Percentiles rank a stretch among this genome's conserved stretches.
These are phyloP conservation scores for Termitomyces sp. DNA, from an alignment of 768 basidiomycete genomes.

Conservation along the genomic window DNA sequence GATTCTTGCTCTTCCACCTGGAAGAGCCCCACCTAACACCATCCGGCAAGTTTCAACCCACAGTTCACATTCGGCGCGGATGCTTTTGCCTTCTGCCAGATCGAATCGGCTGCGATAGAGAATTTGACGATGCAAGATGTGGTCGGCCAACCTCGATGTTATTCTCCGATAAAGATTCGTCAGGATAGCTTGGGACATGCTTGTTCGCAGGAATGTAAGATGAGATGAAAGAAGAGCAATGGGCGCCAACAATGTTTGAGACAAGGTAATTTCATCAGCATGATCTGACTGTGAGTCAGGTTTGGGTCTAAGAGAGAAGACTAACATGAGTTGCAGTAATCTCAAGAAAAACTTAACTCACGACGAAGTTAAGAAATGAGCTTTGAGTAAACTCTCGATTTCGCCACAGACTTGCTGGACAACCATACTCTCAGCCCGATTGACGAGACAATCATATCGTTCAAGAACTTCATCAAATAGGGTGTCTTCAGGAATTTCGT, in stretches of 20 bases:
- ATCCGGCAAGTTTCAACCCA: conserved; percentile 80
- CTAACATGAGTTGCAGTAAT: neutral
- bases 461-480: conserved; percentile 78
- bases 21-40: conserved; percentile 48
- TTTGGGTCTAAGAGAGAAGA: conserved; percentile 18
- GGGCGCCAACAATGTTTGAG: conserved; percentile 71
- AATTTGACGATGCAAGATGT: conserved; percentile 83
- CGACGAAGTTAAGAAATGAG: conserved; percentile 62
- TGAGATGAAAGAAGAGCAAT: conserved; percentile 82
- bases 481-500: conserved; percentile 52
- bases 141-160: conserved; percentile 65
- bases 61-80: conserved; percentile 72
- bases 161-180: conserved; percentile 74
- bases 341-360: conserved; percentile 24
- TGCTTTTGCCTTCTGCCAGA: conserved; percentile 54
- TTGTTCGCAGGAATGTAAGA: conserved; percentile 61
- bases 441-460: conserved; percentile 57
- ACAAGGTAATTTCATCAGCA: conserved; percentile 47
- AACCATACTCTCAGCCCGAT: conserved; percentile 85
- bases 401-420: conserved; percentile 81
- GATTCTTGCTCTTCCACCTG: conserved; percentile 49
- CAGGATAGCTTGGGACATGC: conserved; percentile 57
- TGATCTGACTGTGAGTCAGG: conserved; percentile 16
- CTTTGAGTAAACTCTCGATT: conserved; percentile 71
- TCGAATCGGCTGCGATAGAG: conserved; percentile 73